Evolutionary conservation across 345 rosid species (phyloP).

Genomic region (Tarenaya hassleriana): DNA sequence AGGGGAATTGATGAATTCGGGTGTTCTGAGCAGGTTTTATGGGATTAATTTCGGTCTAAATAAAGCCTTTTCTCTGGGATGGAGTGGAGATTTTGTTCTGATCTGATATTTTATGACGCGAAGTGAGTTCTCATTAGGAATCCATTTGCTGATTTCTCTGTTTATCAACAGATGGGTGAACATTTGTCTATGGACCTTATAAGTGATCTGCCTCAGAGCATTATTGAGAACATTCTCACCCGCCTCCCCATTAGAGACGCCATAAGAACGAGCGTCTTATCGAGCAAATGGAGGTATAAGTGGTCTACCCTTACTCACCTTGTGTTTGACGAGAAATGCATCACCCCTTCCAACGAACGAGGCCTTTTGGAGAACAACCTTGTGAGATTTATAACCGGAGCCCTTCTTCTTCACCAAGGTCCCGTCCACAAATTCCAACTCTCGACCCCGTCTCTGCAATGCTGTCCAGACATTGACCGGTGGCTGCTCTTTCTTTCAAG

Average conservation of each 20-base stretch:
- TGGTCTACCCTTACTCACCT: conserved; percentile 72
- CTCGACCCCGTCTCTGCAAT: conserved; percentile 44
- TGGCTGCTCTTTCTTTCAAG: conserved; percentile 93
- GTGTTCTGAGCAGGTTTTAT: too few species aligned
- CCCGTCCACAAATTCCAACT: conserved; percentile 87
- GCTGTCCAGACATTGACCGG: conserved; percentile 76
- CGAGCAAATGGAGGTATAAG: conserved; percentile 76
- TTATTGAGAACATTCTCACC: conserved; percentile 63
- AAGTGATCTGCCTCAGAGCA: conserved; percentile 79
- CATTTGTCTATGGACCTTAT: conserved; percentile 36
- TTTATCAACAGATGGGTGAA: conserved; percentile 39
- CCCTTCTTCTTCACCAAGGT: conserved; percentile 82
- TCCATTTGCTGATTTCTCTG: too few species aligned
- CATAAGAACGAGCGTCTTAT: conserved; percentile 64
- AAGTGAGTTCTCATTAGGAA: too few species aligned
- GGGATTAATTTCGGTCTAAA: too few species aligned
- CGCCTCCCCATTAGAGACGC: conserved; percentile 66
- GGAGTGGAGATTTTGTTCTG: too few species aligned
- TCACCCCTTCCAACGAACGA: conserved; percentile 28
- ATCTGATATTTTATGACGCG: too few species aligned
- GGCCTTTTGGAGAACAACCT: conserved; percentile 36
- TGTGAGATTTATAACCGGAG: conserved; percentile 51
- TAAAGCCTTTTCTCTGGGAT: too few species aligned
- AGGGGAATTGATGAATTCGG: too few species aligned
- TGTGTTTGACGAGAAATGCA: conserved; percentile 62